phyloP scores from a whole-genome alignment of 1,284 basidiomycete species.

The Inonotus hispidus region DNA sequence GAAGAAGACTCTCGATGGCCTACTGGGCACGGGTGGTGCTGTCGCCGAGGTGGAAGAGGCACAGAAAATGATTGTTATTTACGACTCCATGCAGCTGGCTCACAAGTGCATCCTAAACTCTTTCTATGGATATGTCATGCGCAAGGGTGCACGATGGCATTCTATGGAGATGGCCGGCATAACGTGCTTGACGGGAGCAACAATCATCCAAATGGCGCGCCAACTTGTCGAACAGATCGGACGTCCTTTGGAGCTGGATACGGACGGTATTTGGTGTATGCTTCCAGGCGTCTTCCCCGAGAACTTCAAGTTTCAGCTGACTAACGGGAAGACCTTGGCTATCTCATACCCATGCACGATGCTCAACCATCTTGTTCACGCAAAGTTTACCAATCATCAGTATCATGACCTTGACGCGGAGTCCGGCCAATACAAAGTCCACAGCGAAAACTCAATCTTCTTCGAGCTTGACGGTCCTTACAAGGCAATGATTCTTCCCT shows the following conservation, averaged over 20 bases:
- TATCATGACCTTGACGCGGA: conserved; percentile 91
- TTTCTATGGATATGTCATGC: conserved; percentile 99
- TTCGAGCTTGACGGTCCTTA: conserved; percentile 99
- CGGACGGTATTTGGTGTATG: conserved; percentile 99
- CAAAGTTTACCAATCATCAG: conserved; percentile 95
- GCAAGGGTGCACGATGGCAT: conserved; percentile 99
- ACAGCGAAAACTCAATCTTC: conserved; percentile 99
- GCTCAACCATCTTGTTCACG: conserved; percentile 98
- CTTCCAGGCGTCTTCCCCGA: conserved; percentile 97
- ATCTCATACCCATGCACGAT: conserved; percentile 99
- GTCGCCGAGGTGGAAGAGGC: conserved; percentile 92
- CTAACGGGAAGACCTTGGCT: conserved; percentile 80
- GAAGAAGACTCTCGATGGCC: conserved; percentile 96
- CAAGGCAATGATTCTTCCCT: conserved; percentile 98
- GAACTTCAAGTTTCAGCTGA: conserved; percentile 93
- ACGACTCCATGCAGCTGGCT: conserved; percentile 98
- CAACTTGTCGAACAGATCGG: conserved; percentile 97
- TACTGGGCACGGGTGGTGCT: conserved; percentile 59
- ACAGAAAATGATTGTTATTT: conserved; percentile 99
- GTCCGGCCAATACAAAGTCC: conserved; percentile 80
- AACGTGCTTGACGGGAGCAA: conserved; percentile 97
- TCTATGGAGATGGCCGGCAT: conserved; percentile 99
- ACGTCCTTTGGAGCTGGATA: conserved; percentile 95
- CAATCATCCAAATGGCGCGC: conserved; percentile 99
- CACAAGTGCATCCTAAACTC: conserved; percentile 99